These are phyloP conservation scores for Tylopilus plumbeoviolaceoides DNA, from an alignment of 768 basidiomycete genomes.

Conservation along the genomic window DNA sequence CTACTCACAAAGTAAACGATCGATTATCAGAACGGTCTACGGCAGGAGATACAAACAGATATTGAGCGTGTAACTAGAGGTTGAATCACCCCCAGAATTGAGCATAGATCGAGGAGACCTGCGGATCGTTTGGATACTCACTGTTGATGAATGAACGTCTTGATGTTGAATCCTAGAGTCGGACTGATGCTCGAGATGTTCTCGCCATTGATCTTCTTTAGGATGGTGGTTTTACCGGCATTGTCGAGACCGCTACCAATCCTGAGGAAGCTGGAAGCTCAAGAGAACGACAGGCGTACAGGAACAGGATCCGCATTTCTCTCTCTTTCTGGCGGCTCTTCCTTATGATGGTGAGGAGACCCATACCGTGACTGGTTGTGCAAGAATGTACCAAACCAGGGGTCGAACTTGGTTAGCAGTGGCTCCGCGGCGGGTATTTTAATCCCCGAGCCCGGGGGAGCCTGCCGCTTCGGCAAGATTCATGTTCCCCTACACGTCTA, in stretches of 20 bases:
- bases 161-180: slow-evolving; percentile 98
- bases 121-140: slow-evolving; percentile 38
- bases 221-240: slow-evolving; percentile 96
- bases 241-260: slow-evolving; percentile 86
- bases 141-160: slow-evolving; percentile 90
- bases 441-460: slow-evolving; percentile 8
- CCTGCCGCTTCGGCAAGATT: slow-evolving; percentile 15
- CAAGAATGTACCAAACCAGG: neutral
- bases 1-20: slow-evolving; percentile 77
- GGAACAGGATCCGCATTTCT: slow-evolving; percentile 94
- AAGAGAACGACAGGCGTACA: slow-evolving; percentile 45
- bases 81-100: slow-evolving; percentile 26
- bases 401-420: neutral
- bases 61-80: slow-evolving; percentile 39
- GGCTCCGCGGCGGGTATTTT: slow-evolving; percentile 12
- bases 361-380: slow-evolving; percentile 58
- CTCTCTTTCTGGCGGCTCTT: slow-evolving; percentile 94
- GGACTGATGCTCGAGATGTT: slow-evolving; percentile 86
- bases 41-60: slow-evolving; percentile 33
- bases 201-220: slow-evolving; percentile 92
- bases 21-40: slow-evolving; percentile 37
- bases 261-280: slow-evolving; percentile 13
- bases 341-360: slow-evolving; percentile 92
- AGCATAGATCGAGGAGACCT: slow-evolving; percentile 13
- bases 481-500: neutral